These are phyloP conservation scores for Hortiboletus campestris DNA, from an alignment of 768 basidiomycete species.

Conservation along the genomic window DNA sequence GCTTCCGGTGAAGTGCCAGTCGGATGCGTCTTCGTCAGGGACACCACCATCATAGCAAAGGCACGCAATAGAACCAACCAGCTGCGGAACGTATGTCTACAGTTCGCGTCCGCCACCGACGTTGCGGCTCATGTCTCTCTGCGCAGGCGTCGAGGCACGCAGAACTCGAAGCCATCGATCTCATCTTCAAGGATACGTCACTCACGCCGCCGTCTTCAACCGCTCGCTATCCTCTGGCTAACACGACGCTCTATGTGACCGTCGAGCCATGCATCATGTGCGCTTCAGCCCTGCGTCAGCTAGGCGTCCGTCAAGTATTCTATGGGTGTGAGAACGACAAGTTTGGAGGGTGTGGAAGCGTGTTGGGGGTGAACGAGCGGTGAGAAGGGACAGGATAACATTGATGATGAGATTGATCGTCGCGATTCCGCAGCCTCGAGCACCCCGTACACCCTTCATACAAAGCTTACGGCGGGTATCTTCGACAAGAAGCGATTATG, in stretches of 20 bases:
- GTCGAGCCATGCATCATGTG: constrained; percentile 99
- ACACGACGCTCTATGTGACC: constrained; percentile 91
- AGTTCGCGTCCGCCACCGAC: background rate
- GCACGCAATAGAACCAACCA: constrained; percentile 95
- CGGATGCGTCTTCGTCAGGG: constrained; percentile 91
- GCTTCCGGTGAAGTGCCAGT: constrained; percentile 89
- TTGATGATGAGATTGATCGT: background rate
- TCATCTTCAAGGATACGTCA: constrained; percentile 62
- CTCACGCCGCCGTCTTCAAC: constrained; percentile 48
- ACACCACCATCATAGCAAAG: constrained; percentile 71
- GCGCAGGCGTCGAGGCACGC: constrained; percentile 92
- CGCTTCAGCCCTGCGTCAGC: constrained; percentile 89
- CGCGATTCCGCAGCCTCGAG: constrained; percentile 44
- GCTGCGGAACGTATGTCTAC: constrained; percentile 71
- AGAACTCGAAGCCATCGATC: constrained; percentile 94
- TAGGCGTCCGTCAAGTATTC: constrained; percentile 86
- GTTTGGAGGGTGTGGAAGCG: constrained; percentile 96
- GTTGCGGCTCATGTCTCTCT: background rate
- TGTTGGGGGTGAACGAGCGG: constrained; percentile 82
- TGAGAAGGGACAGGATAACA: constrained; percentile 33
- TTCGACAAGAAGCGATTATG: constrained; percentile 84
- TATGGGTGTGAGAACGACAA: constrained; percentile 95
- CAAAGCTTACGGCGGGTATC: constrained; percentile 70
- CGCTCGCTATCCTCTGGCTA: constrained; percentile 61
- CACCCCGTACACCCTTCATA: constrained; percentile 79